Evolutionary conservation across 208 protist species (phyloP).

Genomic region (Crithidia acanthocephali): DNA sequence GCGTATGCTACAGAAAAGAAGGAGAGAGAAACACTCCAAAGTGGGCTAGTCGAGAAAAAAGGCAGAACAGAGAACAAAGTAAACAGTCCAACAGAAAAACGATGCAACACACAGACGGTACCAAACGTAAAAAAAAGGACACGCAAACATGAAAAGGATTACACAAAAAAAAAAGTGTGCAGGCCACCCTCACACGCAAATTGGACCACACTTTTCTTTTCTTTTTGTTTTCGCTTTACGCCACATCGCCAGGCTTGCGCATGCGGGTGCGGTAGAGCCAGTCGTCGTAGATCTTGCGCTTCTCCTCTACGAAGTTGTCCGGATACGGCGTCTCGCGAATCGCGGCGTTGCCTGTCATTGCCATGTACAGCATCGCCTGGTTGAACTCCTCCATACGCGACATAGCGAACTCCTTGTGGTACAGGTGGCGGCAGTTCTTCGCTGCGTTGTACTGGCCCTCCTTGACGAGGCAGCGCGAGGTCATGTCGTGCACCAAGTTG

Average conservation of each 20-base stretch:
- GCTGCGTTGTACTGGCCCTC: conserved; percentile 89
- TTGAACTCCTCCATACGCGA: conserved; percentile 84
- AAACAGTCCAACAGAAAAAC: not conserved
- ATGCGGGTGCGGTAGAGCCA: conserved; percentile 87
- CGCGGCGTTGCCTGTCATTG: conserved; percentile 81
- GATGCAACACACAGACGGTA: conserved; percentile 3
- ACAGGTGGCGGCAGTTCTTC: conserved; percentile 89
- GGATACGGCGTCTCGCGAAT: conserved; percentile 89
- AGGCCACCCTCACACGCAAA: too few species aligned
- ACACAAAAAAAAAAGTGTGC: too few species aligned
- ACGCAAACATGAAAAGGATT: not conserved
- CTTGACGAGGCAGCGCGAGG: conserved; percentile 71
- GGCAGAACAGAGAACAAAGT: conserved; percentile 1
- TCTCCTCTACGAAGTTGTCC: conserved; percentile 84
- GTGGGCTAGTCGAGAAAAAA: conserved; percentile 1
- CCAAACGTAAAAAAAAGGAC: too few species aligned
- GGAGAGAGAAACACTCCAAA: too few species aligned
- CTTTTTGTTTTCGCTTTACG: too few species aligned
- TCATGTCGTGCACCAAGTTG: conserved; percentile 82
- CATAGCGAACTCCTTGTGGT: conserved; percentile 86
- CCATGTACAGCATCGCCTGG: conserved; percentile 86
- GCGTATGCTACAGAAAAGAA: not conserved
- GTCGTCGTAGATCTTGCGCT: conserved; percentile 89
- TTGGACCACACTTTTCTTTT: too few species aligned
- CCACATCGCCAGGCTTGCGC: conserved; percentile 77